Evolutionary conservation across 257 asterid genomes (phyloP).

Genomic region (Solanum rostratum): DNA sequence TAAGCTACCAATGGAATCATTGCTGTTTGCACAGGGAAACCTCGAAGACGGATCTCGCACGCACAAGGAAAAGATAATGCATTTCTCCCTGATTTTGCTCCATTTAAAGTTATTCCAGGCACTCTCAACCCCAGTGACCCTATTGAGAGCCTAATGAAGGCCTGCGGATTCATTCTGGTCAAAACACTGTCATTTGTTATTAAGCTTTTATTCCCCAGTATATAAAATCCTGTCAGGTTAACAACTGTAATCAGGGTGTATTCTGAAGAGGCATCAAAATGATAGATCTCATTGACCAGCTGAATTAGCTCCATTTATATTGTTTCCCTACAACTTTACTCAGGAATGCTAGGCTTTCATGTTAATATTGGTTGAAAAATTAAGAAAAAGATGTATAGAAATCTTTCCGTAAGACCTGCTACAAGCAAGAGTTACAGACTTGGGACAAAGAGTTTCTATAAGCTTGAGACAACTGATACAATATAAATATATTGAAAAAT

Average conservation of each 20-base stretch:
- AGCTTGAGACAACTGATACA: not conserved
- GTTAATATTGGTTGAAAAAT: not conserved
- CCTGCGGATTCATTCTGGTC: constrained; percentile 77
- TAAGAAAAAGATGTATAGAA: not conserved
- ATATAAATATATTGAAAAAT: not conserved
- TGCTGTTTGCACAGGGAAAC: constrained; percentile 84
- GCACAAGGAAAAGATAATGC: constrained; percentile 54
- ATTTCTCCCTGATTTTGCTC: constrained; percentile 37
- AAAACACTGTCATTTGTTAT: constrained; percentile 36
- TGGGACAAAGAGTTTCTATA: not conserved
- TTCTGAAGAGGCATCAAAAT: not conserved
- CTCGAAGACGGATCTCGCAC: constrained; percentile 85
- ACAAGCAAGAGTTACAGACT: not conserved
- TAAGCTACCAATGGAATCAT: constrained; percentile 57
- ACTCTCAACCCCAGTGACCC: constrained; percentile 76
- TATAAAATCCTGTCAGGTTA: not conserved
- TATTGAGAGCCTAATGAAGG: constrained; percentile 73
- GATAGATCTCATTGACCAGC: not conserved
- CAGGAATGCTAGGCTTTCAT: not conserved
- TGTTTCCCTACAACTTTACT: not conserved
- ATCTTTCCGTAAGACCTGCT: not conserved
- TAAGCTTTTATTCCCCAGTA: not conserved
- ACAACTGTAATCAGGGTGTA: not conserved
- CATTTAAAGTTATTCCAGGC: constrained; percentile 24
- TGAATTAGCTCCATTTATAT: not conserved